A percentile compares a stretch with the other conserved stretches of the same genome.
Conservation (phyloP, 108 stramenopile genomes). For the Seminavis robusta region DNA sequence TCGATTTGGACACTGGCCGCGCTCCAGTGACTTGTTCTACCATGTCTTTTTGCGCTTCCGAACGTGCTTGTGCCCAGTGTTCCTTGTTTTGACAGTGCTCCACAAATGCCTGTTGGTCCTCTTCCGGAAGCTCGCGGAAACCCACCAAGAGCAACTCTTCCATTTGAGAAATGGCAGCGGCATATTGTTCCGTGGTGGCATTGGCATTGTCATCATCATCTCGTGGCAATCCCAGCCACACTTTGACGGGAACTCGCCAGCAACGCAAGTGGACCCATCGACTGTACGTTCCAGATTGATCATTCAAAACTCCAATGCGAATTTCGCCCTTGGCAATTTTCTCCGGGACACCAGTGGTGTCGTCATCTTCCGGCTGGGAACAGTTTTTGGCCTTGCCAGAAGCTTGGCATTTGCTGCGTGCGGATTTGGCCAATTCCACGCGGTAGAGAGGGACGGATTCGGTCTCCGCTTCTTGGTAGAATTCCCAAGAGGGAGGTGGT, state of each 20-base stretch:
- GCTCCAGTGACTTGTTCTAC: neutral
- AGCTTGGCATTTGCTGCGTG: constrained; percentile 23
- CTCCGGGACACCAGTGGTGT: neutral
- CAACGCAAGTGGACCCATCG: constrained; percentile 46
- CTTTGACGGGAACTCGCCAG: constrained; percentile 29
- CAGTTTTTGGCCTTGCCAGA: neutral
- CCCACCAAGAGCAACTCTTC: constrained; percentile 42
- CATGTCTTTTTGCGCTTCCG: constrained; percentile 24
- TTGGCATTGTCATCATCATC: too few relatives aligned
- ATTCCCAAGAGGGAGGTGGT: constrained; percentile 37
- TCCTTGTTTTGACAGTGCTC: constrained; percentile 24
- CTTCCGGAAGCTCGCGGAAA: constrained; percentile 26
- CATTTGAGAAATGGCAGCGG: constrained; percentile 33
- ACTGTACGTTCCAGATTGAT: constrained; percentile 31
- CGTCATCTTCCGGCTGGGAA: constrained; percentile 3
- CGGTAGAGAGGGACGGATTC: constrained; percentile 38
- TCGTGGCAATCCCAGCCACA: constrained; percentile 26
- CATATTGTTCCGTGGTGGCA: constrained; percentile 1
- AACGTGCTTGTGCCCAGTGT: constrained; percentile 34
- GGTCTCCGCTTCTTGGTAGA: constrained; percentile 26
- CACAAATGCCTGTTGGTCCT: constrained; percentile 20
- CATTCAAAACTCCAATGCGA: constrained; percentile 34
- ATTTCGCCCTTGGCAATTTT: constrained; percentile 20
- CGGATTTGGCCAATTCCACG: constrained; percentile 39
- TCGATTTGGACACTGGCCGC: too few relatives aligned